Evolutionary conservation across 148 eudicot species (phyloP), one percentile per base, ranked within the genome.

Genomic region (Chenopodium suecicum): DNA sequence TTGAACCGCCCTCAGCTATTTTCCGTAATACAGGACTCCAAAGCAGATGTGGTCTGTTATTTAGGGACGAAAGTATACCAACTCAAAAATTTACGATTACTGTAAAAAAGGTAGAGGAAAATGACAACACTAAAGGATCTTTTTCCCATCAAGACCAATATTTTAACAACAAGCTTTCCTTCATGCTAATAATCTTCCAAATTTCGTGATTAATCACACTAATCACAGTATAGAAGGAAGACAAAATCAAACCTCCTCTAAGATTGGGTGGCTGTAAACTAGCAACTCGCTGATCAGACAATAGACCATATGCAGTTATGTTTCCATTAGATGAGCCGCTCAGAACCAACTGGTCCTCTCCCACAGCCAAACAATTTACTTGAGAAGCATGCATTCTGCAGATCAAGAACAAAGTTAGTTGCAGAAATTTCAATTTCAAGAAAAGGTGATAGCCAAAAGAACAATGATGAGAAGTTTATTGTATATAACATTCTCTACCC

Each of bases 301-400:
- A 84, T 82, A 82, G 84, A 87, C 87, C 89, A 44, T 87, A 90
- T 70, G 90, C 75, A 41, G 90, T 82, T 75, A 94, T 82, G 62
- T 83, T 58, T 52, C 98, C 98, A 71, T 78, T 78, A 67, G 93
- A 83, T 25, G 95, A 94, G 80, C 96, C 96, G 81, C 94, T 85
- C 76, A 91, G n/a, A 69, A 94, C 81, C 83, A 91, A 83, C 80
- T 91, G 95, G 81, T 86, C 92, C 63, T 94, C 96, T 67, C 86
- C 88, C 71, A 91, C 81, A 68, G 93, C 87, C 84, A 94, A 84
- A 86, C 92, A 89, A 74, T 90, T 86, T 50, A 90, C 88, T 31
- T 91, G 85, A 77, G 92, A 86, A 74, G 79, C 70, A 75, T 91
- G 93, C 91, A 90, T 92, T 90, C 98, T 94, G 87, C 83, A 88